These are phyloP conservation scores for Rhizophlyctis rosea DNA, from an alignment of 192 early-diverging fungal genomes.

Conservation along the genomic window DNA sequence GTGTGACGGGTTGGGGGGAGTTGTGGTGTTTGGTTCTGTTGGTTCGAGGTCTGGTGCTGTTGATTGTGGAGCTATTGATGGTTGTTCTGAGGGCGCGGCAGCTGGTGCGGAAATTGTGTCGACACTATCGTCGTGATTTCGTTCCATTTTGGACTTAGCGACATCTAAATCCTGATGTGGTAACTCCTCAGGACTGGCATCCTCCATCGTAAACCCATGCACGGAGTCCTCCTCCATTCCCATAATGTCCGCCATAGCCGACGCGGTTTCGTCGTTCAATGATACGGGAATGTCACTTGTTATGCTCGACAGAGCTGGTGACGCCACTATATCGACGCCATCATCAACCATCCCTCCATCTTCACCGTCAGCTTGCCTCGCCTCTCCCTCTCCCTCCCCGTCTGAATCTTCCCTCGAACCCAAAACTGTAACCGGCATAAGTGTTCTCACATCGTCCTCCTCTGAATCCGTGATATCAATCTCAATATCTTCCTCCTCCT, in stretches of 20 bases:
- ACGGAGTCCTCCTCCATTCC: too few species aligned
- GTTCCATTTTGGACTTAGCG: neutral
- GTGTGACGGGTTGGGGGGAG: too few species aligned
- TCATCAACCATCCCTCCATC: neutral
- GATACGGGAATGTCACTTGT: too few species aligned
- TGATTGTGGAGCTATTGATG: too few species aligned
- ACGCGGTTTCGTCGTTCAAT: neutral
- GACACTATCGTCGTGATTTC: neutral
- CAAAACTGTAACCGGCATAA: slow-evolving; percentile 22
- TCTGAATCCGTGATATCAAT: slow-evolving; percentile 29
- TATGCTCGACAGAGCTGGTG: neutral
- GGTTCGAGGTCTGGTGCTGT: too few species aligned
- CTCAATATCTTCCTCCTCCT: slow-evolving; percentile 17
- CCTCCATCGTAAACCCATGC: neutral
- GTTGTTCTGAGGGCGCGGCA: too few species aligned
- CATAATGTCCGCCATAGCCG: too few species aligned
- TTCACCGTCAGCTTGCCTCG: neutral
- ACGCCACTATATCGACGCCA: neutral
- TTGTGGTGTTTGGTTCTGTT: too few species aligned
- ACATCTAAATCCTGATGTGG: neutral
- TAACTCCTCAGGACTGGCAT: neutral
- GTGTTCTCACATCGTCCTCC: slow-evolving; percentile 30
- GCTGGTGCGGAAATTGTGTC: too few species aligned
- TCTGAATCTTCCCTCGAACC: neutral
- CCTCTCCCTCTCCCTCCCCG: neutral